These are phyloP conservation scores for Plasmodium gallinaceum DNA, from an alignment of 169 alveolate species.

Conservation along the genomic window DNA sequence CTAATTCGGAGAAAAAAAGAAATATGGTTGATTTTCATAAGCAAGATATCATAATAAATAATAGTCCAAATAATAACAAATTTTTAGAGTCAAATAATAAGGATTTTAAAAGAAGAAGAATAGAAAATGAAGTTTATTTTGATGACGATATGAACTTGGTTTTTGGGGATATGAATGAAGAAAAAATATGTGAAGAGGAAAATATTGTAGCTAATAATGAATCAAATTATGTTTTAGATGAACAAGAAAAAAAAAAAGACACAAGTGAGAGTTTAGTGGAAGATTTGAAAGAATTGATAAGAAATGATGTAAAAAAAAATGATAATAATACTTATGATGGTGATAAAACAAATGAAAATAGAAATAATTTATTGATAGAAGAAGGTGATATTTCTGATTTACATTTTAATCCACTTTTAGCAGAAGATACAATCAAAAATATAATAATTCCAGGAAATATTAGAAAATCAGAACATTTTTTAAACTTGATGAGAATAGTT, in stretches of 20 bases:
- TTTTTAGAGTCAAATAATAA: background rate
- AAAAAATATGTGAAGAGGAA: slow-evolving; percentile 14
- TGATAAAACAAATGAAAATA: background rate
- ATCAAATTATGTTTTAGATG: background rate
- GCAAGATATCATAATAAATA: no score
- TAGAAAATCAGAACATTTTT: slow-evolving; percentile 95
- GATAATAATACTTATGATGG: background rate
- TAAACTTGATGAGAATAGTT: slow-evolving; percentile 90
- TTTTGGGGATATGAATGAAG: background rate
- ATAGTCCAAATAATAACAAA: background rate
- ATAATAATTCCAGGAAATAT: slow-evolving; percentile 94
- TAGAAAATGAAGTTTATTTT: slow-evolving; percentile 11
- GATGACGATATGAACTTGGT: slow-evolving; percentile 32
- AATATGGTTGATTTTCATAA: background rate
- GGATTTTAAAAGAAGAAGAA: background rate
- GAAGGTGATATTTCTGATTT: slow-evolving; percentile 80
- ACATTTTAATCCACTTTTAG: slow-evolving; percentile 89
- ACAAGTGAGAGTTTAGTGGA: background rate
- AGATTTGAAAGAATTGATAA: background rate
- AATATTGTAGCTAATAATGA: background rate
- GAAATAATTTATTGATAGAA: slow-evolving; percentile 12
- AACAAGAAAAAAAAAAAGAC: background rate
- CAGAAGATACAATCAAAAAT: slow-evolving; percentile 82
- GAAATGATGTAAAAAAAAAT: background rate
- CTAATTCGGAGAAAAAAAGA: background rate